These are phyloP conservation scores for Sphagnurus paluster DNA, from an alignment of 1,284 basidiomycete species.

Conservation along the genomic window DNA sequence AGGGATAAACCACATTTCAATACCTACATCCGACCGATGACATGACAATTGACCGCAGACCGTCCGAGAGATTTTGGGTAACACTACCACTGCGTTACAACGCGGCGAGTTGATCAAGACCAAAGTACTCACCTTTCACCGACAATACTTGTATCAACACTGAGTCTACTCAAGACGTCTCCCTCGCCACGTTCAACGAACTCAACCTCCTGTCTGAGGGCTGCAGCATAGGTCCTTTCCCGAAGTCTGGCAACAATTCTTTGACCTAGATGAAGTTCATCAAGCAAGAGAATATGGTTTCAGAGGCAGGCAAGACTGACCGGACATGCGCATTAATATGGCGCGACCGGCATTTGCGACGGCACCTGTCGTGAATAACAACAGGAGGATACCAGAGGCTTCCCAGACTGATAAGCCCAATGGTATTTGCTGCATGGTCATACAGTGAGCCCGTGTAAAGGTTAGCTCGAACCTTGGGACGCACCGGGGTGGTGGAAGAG, in stretches of 20 bases:
- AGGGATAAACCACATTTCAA: not conserved
- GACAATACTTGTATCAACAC: slow-evolving; percentile 91
- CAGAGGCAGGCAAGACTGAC: slow-evolving; percentile 35
- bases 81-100: slow-evolving; percentile 49
- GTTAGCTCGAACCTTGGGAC: slow-evolving; percentile 22
- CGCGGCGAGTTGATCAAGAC: not conserved
- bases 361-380: slow-evolving; percentile 87
- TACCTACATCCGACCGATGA: slow-evolving; percentile 83
- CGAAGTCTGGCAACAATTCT: slow-evolving; percentile 90
- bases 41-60: slow-evolving; percentile 84
- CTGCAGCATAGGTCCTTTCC: slow-evolving; percentile 79
- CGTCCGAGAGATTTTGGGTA: slow-evolving; percentile 91
- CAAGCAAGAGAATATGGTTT: not conserved
- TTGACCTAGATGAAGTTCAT: slow-evolving; percentile 57
- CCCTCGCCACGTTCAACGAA: slow-evolving; percentile 93
- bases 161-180: slow-evolving; percentile 90
- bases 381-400: slow-evolving; percentile 75
- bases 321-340: slow-evolving; percentile 86
- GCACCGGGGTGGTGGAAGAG: slow-evolving; percentile 66
- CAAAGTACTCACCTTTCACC: slow-evolving; percentile 75
- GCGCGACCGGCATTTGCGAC: slow-evolving; percentile 86
- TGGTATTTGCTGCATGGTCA: slow-evolving; percentile 64
- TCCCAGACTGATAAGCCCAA: slow-evolving; percentile 77
- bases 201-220: slow-evolving; percentile 88
- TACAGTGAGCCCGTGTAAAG: slow-evolving; percentile 1